Evolutionary conservation across 2,329 filamentous ascomycete species (phyloP).

Genomic region (Escovopsis sp.): DNA sequence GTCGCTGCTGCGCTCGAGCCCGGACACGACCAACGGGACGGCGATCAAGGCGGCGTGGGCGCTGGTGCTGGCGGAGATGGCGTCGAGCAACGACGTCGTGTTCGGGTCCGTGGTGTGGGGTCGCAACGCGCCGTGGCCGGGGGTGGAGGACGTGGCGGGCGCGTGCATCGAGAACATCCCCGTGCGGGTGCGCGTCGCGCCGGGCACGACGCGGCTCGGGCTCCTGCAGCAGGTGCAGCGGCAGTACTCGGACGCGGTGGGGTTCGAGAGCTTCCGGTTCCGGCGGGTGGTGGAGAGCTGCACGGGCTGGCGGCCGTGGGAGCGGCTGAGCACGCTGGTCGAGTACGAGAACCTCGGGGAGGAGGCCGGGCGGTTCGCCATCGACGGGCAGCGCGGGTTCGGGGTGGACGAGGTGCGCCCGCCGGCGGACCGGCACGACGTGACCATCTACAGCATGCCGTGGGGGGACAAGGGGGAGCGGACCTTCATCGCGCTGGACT

Average conservation of each 20-base stretch:
- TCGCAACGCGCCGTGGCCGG: slow-evolving; percentile 10
- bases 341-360: slow-evolving; percentile 4
- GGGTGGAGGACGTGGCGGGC: slow-evolving; percentile 12
- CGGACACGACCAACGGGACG: neutral
- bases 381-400: neutral
- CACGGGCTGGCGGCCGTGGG: slow-evolving; percentile 1
- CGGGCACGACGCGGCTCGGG: too few relatives aligned
- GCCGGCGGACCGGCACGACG: slow-evolving; percentile 3
- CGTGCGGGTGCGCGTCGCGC: slow-evolving; percentile 7
- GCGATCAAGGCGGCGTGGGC: neutral
- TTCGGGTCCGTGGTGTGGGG: slow-evolving; percentile 14
- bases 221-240: slow-evolving; percentile 18
- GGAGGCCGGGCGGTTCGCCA: neutral
- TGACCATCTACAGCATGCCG: slow-evolving; percentile 2
- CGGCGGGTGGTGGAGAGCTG: slow-evolving; percentile 1
- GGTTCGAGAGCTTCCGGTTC: slow-evolving; percentile 3
- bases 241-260: slow-evolving; percentile 6
- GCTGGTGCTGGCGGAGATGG: neutral
- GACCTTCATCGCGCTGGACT: slow-evolving; percentile 2
- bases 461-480: neutral
- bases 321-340: slow-evolving; percentile 3
- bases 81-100: slow-evolving; percentile 13
- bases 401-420: neutral
- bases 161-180: slow-evolving; percentile 16
- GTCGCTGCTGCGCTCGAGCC: neutral